Percentiles rank a stretch among this genome's conserved stretches.
phyloP scores from a whole-genome alignment of 495 filamentous ascomycete species.

The Talaromyces wortmannii region DNA sequence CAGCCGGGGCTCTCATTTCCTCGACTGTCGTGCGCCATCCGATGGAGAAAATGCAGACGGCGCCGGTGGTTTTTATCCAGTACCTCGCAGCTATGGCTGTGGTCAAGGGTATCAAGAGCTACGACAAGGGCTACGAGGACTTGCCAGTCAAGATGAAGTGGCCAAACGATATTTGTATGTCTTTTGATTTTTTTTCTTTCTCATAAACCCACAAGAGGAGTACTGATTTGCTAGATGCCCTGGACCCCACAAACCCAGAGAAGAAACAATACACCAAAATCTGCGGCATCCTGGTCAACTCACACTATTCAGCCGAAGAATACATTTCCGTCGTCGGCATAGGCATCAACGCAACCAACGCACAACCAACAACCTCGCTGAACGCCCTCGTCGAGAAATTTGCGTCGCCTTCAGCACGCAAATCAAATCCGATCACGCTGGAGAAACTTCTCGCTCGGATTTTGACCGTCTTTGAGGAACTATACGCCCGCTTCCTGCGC shows the following conservation, averaged over 20 bases:
- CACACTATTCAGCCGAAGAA: constrained; percentile 64
- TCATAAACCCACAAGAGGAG: not conserved
- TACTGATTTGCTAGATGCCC: constrained; percentile 48
- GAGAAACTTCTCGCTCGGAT: constrained; percentile 84
- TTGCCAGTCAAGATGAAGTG: constrained; percentile 88
- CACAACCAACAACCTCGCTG: constrained; percentile 79
- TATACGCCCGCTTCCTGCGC: constrained; percentile 68
- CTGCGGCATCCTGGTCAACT: constrained; percentile 89
- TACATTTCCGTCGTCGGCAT: constrained; percentile 88
- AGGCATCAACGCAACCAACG: constrained; percentile 83
- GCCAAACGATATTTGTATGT: constrained; percentile 86
- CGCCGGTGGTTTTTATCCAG: constrained; percentile 90
- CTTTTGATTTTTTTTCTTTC: no score
- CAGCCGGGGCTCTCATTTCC: constrained; percentile 78
- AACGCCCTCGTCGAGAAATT: constrained; percentile 54
- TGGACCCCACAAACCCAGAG: constrained; percentile 57
- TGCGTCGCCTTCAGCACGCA: constrained; percentile 10
- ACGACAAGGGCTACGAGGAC: constrained; percentile 64
- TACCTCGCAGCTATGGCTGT: constrained; percentile 90
- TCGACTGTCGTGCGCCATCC: constrained; percentile 80
- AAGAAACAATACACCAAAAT: constrained; percentile 77
- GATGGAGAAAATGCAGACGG: constrained; percentile 56
- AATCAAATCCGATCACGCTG: constrained; percentile 50
- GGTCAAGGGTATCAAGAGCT: constrained; percentile 75
- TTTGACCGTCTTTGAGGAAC: constrained; percentile 66